Evolutionary conservation across 768 basidiomycete species (phyloP), one percentile per base, ranked within the genome.

Genomic region (Naematelia aurantialba): DNA sequence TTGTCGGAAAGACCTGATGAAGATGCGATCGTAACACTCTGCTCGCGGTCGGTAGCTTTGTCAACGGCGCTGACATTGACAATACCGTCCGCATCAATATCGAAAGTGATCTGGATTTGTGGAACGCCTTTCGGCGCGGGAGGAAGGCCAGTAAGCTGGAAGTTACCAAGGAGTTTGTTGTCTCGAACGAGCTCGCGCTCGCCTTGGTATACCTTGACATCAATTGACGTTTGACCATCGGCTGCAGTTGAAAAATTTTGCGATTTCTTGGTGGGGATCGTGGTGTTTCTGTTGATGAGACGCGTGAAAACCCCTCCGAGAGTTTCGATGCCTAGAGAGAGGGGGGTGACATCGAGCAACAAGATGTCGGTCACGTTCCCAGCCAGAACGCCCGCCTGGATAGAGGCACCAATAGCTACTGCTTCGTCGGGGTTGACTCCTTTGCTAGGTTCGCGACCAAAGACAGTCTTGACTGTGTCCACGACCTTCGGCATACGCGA

Each of bases 301-400:
- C 97, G 94, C 66, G 94, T 98, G 91, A 99, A 98, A 80, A 99
- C 97, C 74, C 96, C 96, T 67, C 96, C 93, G 63, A 97, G 90
- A 11, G 94, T 98, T 81, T 96, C 92, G 67, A 81, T 80, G 85
- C 89, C 90, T 66, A 99, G 89, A 0, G 94, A 99, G 0, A 98
- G 83, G 39, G 66, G 66, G 31, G 72, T 75, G 49, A 74, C 72
- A 65, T 74, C 72, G 54, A 99, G 85, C 0, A 97, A 82, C 53
- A 81, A 76, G 65, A 97, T 92, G 73, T 97, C 93, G 34, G 89
- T 96, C 58, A 97, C 92, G 71, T 91, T 89, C 46, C 96, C 96
- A 59, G 93, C 88, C 47, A 99, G 84, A 58, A 99, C 94, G 81
- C 93, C 94, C 76, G 91, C 96, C 78, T 99, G 96, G 68, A 99